phyloP scores from a whole-genome alignment of 2,329 filamentous ascomycete genomes.

The Metarhizium sp. region DNA sequence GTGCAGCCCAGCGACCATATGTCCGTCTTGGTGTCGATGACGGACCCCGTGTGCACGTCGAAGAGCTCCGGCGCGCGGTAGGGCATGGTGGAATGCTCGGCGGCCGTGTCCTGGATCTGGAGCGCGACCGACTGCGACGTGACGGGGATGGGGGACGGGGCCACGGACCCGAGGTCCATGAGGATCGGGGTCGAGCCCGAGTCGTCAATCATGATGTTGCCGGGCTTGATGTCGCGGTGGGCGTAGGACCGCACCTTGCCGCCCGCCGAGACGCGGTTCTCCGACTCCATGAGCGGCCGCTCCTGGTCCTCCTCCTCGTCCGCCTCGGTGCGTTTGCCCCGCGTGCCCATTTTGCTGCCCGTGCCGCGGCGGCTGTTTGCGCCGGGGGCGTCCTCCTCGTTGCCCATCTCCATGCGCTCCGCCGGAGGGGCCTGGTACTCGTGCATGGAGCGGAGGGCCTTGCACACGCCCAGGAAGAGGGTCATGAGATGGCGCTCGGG shows the following conservation, averaged over 20 bases:
- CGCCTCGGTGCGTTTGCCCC: constrained; percentile 43
- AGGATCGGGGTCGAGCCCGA: constrained; percentile 81
- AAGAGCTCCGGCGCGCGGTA: constrained; percentile 97
- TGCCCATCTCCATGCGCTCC: constrained; percentile 45
- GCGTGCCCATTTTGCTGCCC: constrained; percentile 17
- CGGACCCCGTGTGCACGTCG: constrained; percentile 86
- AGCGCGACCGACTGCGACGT: constrained; percentile 85
- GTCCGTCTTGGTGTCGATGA: constrained; percentile 93
- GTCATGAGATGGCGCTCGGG: constrained; percentile 82
- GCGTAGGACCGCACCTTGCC: constrained; percentile 67
- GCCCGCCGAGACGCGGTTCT: constrained; percentile 55
- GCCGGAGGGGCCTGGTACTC: constrained; percentile 52
- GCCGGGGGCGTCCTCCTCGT: constrained; percentile 28
- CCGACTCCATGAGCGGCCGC: constrained; percentile 73
- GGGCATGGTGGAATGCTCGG: constrained; percentile 96
- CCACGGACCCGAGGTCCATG: constrained; percentile 93
- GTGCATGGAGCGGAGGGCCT: constrained; percentile 84
- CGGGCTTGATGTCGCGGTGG: constrained; percentile 93
- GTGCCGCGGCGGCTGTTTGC: constrained; percentile 9
- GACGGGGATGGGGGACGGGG: constrained; percentile 77
- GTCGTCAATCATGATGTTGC: constrained; percentile 98
- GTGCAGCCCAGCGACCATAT: constrained; percentile 98
- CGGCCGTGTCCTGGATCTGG: constrained; percentile 86
- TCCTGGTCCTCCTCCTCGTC: constrained; percentile 68
- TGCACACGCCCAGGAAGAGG: constrained; percentile 85